Conservation (phyloP, 768 basidiomycete species). For the Naematelia aurantialba region DNA sequence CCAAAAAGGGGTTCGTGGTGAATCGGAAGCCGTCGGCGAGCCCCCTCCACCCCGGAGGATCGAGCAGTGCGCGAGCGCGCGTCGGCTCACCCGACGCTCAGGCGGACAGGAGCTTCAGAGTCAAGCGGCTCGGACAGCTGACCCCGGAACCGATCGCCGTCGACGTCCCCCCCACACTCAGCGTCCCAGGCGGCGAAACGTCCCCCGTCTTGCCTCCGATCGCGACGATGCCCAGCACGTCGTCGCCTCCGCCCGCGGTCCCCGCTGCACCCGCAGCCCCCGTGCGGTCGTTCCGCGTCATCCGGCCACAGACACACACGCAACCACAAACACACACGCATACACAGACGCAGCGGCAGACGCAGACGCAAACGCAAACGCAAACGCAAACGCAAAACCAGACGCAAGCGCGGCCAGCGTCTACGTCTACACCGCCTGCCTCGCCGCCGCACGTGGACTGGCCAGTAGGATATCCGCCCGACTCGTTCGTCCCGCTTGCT, state of each 20-base stretch:
- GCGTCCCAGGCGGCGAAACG: background rate
- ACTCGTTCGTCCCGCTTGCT: conserved; percentile 16
- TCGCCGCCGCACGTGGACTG: background rate
- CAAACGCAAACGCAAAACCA: no score
- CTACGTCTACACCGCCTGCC: background rate
- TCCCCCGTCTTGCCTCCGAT: background rate
- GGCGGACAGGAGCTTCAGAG: conserved; percentile 12
- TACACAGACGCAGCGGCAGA: no score
- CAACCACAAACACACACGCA: no score
- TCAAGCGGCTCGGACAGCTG: conserved; percentile 11
- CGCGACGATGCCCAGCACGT: background rate
- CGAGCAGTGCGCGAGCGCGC: no score
- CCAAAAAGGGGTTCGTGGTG: conserved; percentile 20
- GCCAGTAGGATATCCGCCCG: conserved; percentile 14
- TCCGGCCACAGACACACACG: background rate
- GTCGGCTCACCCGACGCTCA: no score
- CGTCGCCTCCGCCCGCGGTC: background rate
- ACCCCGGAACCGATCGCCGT: background rate
- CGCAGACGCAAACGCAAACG: no score
- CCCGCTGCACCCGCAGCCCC: background rate
- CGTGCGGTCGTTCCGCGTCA: background rate
- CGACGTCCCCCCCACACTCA: background rate
- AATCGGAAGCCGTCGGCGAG: conserved; percentile 13
- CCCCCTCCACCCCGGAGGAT: background rate
- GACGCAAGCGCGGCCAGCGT: no score